These are phyloP conservation scores for Cladosporium sp. DNA, from an alignment of 2,329 filamentous ascomycete genomes.

Conservation along the genomic window DNA sequence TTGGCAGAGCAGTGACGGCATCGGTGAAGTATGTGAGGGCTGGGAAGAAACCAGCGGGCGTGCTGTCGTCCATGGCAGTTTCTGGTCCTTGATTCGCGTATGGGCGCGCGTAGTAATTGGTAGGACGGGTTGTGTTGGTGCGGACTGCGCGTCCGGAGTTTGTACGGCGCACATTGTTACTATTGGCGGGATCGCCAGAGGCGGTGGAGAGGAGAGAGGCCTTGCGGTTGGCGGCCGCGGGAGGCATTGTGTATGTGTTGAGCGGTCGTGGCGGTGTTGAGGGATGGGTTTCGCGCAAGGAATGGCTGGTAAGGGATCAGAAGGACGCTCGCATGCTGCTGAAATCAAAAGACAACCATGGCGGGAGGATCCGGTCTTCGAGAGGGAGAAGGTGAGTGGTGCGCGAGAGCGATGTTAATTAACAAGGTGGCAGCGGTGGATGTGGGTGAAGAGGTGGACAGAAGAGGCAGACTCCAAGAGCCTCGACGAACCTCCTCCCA, in stretches of 20 bases:
- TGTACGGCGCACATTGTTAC: slow-evolving; percentile 20
- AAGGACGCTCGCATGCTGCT: slow-evolving; percentile 3
- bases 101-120: slow-evolving; percentile 49
- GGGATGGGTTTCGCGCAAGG: neutral
- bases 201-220: slow-evolving; percentile 7
- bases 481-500: neutral
- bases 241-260: slow-evolving; percentile 13
- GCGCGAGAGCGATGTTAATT: too few species aligned
- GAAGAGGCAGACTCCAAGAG: neutral
- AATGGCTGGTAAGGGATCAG: neutral
- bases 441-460: neutral
- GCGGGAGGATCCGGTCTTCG: too few species aligned
- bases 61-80: slow-evolving; percentile 19
- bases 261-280: neutral
- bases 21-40: slow-evolving; percentile 77
- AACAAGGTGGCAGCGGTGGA: neutral
- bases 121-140: slow-evolving; percentile 41
- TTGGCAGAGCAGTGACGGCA: slow-evolving; percentile 83
- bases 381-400: too few species aligned
- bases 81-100: slow-evolving; percentile 33
- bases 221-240: slow-evolving; percentile 9
- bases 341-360: slow-evolving; percentile 5
- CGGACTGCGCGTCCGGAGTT: slow-evolving; percentile 43
- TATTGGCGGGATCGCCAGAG: neutral
- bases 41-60: slow-evolving; percentile 53